Conservation (phyloP, 306 rosid species). For the Casuarina glauca region DNA sequence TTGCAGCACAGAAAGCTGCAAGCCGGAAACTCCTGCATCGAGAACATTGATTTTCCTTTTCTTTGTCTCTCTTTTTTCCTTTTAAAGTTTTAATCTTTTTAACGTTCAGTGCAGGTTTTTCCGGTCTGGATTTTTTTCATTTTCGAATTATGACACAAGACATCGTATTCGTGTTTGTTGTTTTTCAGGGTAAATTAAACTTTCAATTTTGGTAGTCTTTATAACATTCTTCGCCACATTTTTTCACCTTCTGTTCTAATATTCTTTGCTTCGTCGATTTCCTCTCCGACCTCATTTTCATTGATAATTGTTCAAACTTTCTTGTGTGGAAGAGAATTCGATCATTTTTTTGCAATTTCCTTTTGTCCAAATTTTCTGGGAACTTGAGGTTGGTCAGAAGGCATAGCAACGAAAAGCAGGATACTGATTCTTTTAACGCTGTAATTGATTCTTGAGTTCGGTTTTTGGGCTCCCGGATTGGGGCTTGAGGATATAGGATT, state of each 20-base stretch:
- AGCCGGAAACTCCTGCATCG: slow-evolving; percentile 33
- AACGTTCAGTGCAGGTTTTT: slow-evolving; percentile 21
- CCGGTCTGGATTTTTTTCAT: slow-evolving; percentile 29
- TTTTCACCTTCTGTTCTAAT: neutral
- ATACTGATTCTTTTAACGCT: neutral
- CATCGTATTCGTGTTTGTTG: neutral
- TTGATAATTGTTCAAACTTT: neutral
- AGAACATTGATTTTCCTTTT: neutral
- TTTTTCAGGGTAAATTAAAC: neutral
- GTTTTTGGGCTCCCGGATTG: slow-evolving; percentile 24
- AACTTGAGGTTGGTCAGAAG: neutral
- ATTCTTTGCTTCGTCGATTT: neutral
- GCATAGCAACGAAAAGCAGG: neutral
- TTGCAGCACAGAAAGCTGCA: neutral
- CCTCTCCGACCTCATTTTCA: neutral
- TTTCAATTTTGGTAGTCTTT: neutral
- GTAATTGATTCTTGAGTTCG: slow-evolving; percentile 1
- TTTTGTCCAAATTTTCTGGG: neutral
- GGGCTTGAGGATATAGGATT: slow-evolving; percentile 11
- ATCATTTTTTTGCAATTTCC: neutral
- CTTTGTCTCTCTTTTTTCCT: neutral
- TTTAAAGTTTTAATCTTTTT: neutral
- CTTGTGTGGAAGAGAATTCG: slow-evolving; percentile 1
- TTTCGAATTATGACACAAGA: neutral
- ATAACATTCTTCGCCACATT: neutral